Percentiles rank a stretch among this genome's conserved stretches.
Conservation (phyloP, 2,329 filamentous ascomycete species). For the Phaeosphaeria sp. region DNA sequence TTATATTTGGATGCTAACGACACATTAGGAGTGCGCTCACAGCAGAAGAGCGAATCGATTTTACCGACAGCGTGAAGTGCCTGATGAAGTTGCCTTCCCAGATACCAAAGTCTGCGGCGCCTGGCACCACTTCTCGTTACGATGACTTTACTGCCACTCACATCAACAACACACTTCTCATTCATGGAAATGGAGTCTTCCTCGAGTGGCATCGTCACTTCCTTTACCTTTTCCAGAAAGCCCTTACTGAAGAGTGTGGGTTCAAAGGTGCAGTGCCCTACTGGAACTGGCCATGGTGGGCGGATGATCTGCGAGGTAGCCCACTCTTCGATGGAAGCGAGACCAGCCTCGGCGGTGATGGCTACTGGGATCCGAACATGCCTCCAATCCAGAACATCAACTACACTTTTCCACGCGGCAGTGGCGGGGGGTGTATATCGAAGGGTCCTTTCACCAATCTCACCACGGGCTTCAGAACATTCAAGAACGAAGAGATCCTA, state of each 20-base stretch:
- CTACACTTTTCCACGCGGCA: constrained; percentile 43
- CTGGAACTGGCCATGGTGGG: constrained; percentile 60
- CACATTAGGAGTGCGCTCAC: constrained; percentile 25
- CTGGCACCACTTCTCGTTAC: constrained; percentile 37
- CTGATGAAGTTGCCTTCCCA: constrained; percentile 28
- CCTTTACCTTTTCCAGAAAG: constrained; percentile 50
- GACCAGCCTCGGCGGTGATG: constrained; percentile 56
- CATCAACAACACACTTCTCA: constrained; percentile 35
- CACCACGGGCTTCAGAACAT: constrained; percentile 56
- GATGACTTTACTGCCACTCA: constrained; percentile 44
- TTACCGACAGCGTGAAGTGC: constrained; percentile 42
- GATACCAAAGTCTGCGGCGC: constrained; percentile 25
- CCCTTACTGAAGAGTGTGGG: constrained; percentile 50
- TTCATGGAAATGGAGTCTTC: constrained; percentile 42
- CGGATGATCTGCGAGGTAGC: constrained; percentile 52
- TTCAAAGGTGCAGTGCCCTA: constrained; percentile 54
- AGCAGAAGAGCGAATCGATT: constrained; percentile 28
- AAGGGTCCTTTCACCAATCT: constrained; percentile 59
- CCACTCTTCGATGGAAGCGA: constrained; percentile 64
- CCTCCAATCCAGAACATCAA: constrained; percentile 17
- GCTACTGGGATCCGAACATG: constrained; percentile 35
- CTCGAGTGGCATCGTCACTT: constrained; percentile 52
- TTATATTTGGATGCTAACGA: not conserved
- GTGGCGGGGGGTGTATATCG: constrained; percentile 62
- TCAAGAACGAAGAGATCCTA: constrained; percentile 32